Base-by-base conservation (phyloP, 1,284 basidiomycete species). In the Heterobasidion parviporum region DNA sequence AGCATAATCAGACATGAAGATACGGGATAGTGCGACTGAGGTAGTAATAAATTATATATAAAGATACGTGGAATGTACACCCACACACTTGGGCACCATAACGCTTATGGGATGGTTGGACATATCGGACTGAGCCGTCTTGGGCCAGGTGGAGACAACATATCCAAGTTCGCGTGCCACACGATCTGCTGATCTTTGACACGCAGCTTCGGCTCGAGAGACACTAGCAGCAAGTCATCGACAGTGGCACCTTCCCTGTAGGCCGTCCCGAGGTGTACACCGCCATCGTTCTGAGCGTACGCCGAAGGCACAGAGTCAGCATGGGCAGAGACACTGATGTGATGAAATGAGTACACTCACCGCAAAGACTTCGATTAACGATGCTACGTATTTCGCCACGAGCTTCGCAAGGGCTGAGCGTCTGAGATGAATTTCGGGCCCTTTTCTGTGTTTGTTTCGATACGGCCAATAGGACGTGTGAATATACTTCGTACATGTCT, bases 121-220 rank as follows among this genome's bases (percentile, higher is more conserved):
- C 38, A 33, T 45, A 8, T 14, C 43, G 53, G 43, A 9, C 10
- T 9, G 16, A 15, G 6, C 54, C 10, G 58, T 58, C 53, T 51
- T 43, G 46, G 59, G 59, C 1, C 45, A 56, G 50, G 53, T 20
- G 26, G 41, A 56, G 46, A 48, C 12, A 20, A 46, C 8, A 53
- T 47, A 47, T 26, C 46, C 16, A 56, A 53, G 52, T 9, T 41
- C 38, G 26, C 26, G 26, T 41, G 38, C 38, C n/a, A 41, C 8
- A 10, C 38, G 5, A 10, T 41, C n/a, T 41, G 38, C 12, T 12
- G 38, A n/a, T 41, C 46, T 48, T 3, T 6, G 49, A 8, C 47
- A 54, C n/a, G 38, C n/a, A n/a, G n/a, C 5, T 12, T 41, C 4
- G 38, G 38, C 38, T 12, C 38, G 12, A 41, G 38, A 3, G 38